Evolutionary conservation across 129 eudicot genomes (phyloP), one percentile per base, ranked within the genome.

Genomic region (Tanacetum coccineum): DNA sequence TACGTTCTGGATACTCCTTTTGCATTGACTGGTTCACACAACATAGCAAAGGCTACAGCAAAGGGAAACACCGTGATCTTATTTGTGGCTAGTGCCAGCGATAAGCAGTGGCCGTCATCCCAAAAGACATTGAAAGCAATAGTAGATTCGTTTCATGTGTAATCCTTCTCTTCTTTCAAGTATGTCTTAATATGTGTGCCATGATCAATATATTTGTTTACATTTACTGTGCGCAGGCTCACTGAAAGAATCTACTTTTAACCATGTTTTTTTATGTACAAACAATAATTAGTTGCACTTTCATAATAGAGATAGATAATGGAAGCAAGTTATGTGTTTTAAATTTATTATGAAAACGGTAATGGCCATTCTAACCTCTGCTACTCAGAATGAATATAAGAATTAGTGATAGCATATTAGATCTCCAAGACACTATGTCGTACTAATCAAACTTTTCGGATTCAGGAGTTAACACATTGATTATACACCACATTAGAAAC

Each of bases 31-130:
- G 99, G 97, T 63, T 76, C 97, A 47, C 99, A 94, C 85, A 94
- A 89, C 81, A 93, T 94, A 42, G 99, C 99, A 13, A 94, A 94
- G 76, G 99, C 97, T 51, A 94, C 99, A 19, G 97, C 97, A 19
- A 94, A 89, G 68, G 97, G 99, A 59, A 89, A 64, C 78, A 94
- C 99, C 0, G 90, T 89, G 7, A 62, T 94, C 57, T 81, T 94
- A 47, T 94, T 89, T 68, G 99, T 94, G 66, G 97, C 82, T 56
- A 94, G 99, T 79, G 99, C 96, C 39, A 86, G 46, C 58, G 99
- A 93, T 70, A 93, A 82, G 58, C 99, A 94, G 80, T 94, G 99
- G 99, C 87, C 74, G 36, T 72, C 93, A 36, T 85, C 93, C 14
- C 71, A 89, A 83, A 82, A 89, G 68, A 87, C 90, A 9, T 72